phyloP scores from a whole-genome alignment of 352 stramenopile genomes.

The Globisporangium splendens region DNA sequence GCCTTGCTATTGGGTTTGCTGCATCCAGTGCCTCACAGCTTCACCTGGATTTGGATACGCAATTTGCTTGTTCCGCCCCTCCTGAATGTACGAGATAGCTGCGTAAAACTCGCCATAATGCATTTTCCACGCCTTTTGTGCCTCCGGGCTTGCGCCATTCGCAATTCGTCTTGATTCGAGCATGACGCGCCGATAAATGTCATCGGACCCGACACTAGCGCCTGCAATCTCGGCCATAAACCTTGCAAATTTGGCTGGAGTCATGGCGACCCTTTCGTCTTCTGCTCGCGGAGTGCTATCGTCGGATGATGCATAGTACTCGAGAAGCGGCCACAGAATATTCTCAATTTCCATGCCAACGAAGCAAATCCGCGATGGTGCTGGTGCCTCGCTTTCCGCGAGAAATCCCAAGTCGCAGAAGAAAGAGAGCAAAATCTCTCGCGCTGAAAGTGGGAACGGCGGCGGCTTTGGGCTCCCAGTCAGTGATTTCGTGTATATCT shows the following conservation, averaged over 20 bases:
- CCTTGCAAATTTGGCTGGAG: slow-evolving; percentile 33
- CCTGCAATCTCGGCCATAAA: slow-evolving; percentile 74
- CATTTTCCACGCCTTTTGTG: slow-evolving; percentile 25
- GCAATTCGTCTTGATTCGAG: slow-evolving; percentile 22
- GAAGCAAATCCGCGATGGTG: slow-evolving; percentile 40
- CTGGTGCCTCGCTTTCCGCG: slow-evolving; percentile 37
- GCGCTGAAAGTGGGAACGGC: slow-evolving; percentile 42
- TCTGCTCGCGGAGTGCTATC: slow-evolving; percentile 11
- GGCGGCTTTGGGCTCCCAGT: slow-evolving; percentile 5
- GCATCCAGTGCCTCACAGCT: slow-evolving; percentile 66
- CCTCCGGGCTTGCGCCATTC: background rate
- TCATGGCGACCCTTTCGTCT: slow-evolving; percentile 46
- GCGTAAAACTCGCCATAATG: slow-evolving; percentile 73
- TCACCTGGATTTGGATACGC: slow-evolving; percentile 46
- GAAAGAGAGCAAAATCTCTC: slow-evolving; percentile 65
- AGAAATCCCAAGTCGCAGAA: slow-evolving; percentile 61
- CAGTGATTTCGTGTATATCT: slow-evolving; percentile 42
- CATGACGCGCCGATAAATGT: slow-evolving; percentile 48
- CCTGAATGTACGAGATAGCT: slow-evolving; percentile 55
- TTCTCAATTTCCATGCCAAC: slow-evolving; percentile 65
- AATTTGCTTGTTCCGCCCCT: slow-evolving; percentile 26
- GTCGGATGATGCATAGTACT: slow-evolving; percentile 56
- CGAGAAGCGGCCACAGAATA: slow-evolving; percentile 77
- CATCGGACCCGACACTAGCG: slow-evolving; percentile 19
- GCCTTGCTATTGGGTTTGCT: slow-evolving; percentile 53